A percentile compares a stretch with the other conserved stretches of the same genome.
phyloP scores from a whole-genome alignment of 495 filamentous ascomycete genomes.

The Xylaria longipes region DNA sequence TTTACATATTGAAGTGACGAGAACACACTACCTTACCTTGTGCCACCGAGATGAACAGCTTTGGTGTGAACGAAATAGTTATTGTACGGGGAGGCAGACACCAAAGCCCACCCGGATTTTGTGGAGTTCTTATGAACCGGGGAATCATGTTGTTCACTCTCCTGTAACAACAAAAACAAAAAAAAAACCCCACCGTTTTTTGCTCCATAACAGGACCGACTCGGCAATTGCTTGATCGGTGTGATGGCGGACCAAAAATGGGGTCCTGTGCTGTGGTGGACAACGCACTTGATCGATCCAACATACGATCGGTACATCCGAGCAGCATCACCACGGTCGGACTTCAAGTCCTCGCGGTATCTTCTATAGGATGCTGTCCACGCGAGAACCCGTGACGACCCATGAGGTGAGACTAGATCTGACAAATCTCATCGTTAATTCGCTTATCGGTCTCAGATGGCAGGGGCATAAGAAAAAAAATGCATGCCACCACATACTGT shows the following conservation, averaged over 20 bases:
- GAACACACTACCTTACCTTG: too few species aligned
- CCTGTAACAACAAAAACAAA: too few species aligned
- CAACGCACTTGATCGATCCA: not conserved
- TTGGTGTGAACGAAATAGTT: not conserved
- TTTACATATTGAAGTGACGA: not conserved
- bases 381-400: not conserved
- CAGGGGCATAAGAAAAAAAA: too few species aligned
- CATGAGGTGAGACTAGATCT: not conserved
- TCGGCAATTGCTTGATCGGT: constrained; percentile 3
- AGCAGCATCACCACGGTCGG: not conserved
- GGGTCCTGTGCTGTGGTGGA: not conserved
- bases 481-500: not conserved
- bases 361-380: not conserved
- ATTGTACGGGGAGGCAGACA: not conserved
- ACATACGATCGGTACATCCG: constrained; percentile 3
- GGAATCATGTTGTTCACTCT: not conserved
- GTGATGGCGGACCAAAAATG: constrained; percentile 6
- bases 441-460: not conserved
- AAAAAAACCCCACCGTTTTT: not conserved
- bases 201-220: constrained; percentile 25
- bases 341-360: not conserved
- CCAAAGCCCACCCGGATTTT: not conserved
- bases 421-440: not conserved
- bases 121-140: not conserved
- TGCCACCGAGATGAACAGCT: not conserved